Conservation (phyloP, 441 rosid species). For the Pelargonium fulgidum region DNA sequence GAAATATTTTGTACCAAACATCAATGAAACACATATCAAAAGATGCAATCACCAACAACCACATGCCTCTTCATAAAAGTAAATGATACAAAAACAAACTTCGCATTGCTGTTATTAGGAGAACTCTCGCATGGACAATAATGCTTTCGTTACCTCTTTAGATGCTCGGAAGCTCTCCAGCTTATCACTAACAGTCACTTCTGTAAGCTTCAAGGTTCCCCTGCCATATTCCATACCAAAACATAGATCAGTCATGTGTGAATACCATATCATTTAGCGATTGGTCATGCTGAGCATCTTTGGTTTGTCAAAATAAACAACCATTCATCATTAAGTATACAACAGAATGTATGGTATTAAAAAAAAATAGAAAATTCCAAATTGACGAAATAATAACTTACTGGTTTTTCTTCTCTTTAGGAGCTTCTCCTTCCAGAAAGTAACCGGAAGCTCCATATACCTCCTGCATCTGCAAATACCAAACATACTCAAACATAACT, state of each 20-base stretch:
- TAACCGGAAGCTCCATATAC: slow-evolving; percentile 90
- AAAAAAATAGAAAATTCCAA: too few species aligned
- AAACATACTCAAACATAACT: slow-evolving; percentile 21
- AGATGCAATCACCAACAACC: slow-evolving; percentile 3
- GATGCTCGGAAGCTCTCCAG: slow-evolving; percentile 87
- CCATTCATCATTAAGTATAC: not conserved
- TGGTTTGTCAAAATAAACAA: not conserved
- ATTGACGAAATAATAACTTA: slow-evolving; percentile 29
- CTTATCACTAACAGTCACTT: slow-evolving; percentile 85
- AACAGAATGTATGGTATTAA: slow-evolving; percentile 8
- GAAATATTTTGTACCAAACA: not conserved
- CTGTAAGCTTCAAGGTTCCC: slow-evolving; percentile 61
- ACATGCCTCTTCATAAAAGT: not conserved
- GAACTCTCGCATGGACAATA: too few species aligned
- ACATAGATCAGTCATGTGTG: slow-evolving; percentile 7
- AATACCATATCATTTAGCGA: not conserved
- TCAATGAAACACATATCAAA: slow-evolving; percentile 1
- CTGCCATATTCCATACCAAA: slow-evolving; percentile 36
- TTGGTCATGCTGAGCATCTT: too few species aligned
- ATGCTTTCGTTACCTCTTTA: slow-evolving; percentile 55
- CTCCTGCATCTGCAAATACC: slow-evolving; percentile 69
- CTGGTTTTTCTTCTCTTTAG: slow-evolving; percentile 39
- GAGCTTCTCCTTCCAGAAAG: slow-evolving; percentile 55
- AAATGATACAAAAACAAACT: not conserved
- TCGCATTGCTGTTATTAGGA: too few species aligned